phyloP scores from a whole-genome alignment of 805 yeast species.

The Isabelozyma heimii region DNA sequence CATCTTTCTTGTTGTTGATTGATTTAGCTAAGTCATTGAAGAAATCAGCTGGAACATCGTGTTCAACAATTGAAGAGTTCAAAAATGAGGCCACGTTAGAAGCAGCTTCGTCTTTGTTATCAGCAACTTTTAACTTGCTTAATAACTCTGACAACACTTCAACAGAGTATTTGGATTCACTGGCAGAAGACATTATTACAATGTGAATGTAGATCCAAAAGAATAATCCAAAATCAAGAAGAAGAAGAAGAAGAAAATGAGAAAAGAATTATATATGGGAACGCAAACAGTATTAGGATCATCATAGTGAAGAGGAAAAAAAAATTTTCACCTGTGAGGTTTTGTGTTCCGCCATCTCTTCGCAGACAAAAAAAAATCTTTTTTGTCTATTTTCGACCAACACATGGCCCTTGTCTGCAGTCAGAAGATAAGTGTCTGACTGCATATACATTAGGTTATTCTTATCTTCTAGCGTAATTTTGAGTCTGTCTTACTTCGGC shows the following conservation, averaged over 20 bases:
- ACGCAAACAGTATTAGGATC: neutral
- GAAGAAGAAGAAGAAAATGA: conserved; percentile 14
- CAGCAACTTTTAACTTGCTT: conserved; percentile 90
- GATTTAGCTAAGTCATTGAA: conserved; percentile 74
- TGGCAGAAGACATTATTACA: conserved; percentile 49
- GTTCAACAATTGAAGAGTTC: conserved; percentile 97
- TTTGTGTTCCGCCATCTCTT: neutral
- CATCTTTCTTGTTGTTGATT: conserved; percentile 76
- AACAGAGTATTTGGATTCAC: conserved; percentile 60
- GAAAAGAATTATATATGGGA: conserved; percentile 5
- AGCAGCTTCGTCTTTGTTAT: conserved; percentile 82
- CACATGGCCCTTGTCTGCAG: neutral
- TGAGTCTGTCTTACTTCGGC: neutral
- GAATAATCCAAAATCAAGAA: conserved; percentile 2
- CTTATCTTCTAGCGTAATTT: neutral
- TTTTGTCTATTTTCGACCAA: neutral
- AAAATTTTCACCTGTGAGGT: neutral
- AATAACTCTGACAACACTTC: conserved; percentile 93
- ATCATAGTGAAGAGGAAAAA: neutral
- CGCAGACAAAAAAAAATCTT: neutral
- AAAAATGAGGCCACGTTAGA: conserved; percentile 87
- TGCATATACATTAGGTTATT: neutral
- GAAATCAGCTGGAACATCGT: conserved; percentile 92
- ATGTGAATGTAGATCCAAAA: conserved; percentile 11
- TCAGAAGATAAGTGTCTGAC: neutral